phyloP scores from a whole-genome alignment of 1,284 basidiomycete species.

The Boletus sp. region DNA sequence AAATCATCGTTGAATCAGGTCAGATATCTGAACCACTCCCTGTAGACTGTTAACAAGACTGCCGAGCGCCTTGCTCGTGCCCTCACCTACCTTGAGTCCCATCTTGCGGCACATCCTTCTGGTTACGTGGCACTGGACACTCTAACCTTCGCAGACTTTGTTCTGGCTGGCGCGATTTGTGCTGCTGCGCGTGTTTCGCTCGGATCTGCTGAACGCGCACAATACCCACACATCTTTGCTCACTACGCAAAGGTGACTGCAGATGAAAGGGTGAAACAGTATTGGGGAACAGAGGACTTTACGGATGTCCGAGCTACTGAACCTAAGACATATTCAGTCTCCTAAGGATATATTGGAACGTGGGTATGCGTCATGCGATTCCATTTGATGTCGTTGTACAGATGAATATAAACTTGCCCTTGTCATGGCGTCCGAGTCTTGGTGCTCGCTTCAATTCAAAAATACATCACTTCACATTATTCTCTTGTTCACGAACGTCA shows the following conservation, averaged over 20 bases:
- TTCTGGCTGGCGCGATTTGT: constrained; percentile 42
- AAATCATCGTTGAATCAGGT: too few relatives aligned
- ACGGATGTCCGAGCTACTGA: constrained; percentile 14
- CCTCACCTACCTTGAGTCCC: constrained; percentile 43
- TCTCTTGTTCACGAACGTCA: too few relatives aligned
- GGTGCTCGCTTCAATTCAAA: too few relatives aligned
- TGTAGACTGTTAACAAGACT: constrained; percentile 6
- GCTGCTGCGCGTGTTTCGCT: constrained; percentile 17
- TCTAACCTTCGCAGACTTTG: constrained; percentile 61
- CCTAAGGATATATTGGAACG: too few relatives aligned
- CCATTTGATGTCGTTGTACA: too few relatives aligned
- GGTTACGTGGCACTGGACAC: constrained; percentile 50
- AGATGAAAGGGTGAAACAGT: constrained; percentile 43
- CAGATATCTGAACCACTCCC: not conserved
- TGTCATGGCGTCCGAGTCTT: too few relatives aligned
- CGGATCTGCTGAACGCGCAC: too few relatives aligned
- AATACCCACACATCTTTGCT: too few relatives aligned
- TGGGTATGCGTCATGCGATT: too few relatives aligned
- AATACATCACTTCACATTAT: too few relatives aligned
- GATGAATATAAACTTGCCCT: too few relatives aligned
- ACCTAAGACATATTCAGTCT: not conserved
- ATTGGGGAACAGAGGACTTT: constrained; percentile 21
- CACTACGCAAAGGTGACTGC: constrained; percentile 45
- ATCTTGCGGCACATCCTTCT: constrained; percentile 49
- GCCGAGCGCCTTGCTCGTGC: constrained; percentile 1